phyloP scores from a whole-genome alignment of 106 monocot genomes.

The Acorus gramineus region DNA sequence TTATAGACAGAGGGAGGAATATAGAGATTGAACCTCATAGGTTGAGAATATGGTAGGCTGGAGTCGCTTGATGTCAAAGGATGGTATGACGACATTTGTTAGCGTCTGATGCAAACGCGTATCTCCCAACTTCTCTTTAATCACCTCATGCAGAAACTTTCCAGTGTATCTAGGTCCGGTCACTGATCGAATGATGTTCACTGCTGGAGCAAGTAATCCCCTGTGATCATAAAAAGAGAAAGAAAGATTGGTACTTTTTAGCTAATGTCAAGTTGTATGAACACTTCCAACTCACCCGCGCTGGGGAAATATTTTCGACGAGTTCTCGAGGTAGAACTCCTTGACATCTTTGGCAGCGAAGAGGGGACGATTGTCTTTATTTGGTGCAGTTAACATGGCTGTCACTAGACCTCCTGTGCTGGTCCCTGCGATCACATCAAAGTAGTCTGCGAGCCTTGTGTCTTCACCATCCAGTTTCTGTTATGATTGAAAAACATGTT shows the following conservation, averaged over 20 bases:
- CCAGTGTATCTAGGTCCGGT: background rate
- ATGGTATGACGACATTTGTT: background rate
- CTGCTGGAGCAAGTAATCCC: background rate
- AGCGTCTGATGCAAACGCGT: background rate
- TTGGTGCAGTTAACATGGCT: slow-evolving; percentile 3
- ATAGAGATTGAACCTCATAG: too few species aligned
- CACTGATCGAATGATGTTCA: background rate
- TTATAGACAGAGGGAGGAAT: too few species aligned
- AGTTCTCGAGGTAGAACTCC: background rate
- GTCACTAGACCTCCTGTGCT: slow-evolving; percentile 1
- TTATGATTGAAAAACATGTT: background rate
- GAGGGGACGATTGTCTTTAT: slow-evolving; percentile 2
- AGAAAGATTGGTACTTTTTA: background rate
- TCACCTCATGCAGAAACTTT: background rate
- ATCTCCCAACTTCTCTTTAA: background rate
- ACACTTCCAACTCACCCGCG: background rate
- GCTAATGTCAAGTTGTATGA: too few species aligned
- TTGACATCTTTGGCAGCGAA: background rate
- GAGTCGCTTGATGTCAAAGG: background rate
- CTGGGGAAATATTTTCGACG: background rate
- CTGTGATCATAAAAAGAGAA: too few species aligned
- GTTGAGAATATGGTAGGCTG: too few species aligned
- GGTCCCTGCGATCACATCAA: slow-evolving; percentile 5
- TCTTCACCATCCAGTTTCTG: background rate
- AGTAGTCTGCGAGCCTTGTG: slow-evolving; percentile 4